phyloP scores from a whole-genome alignment of 2,329 filamentous ascomycete genomes.

The Penicillium sp. region DNA sequence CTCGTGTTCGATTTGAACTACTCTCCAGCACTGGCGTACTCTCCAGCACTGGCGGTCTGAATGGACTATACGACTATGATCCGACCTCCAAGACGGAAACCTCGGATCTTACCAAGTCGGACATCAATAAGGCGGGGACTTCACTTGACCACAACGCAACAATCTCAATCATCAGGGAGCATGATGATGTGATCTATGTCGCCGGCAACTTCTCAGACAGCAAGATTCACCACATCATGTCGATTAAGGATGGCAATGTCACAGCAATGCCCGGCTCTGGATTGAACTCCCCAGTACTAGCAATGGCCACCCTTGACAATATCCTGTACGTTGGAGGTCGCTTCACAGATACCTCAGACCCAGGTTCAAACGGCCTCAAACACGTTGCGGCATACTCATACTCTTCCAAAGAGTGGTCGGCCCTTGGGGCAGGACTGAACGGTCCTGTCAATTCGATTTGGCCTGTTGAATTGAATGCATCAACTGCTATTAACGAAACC shows the following conservation, averaged over 20 bases:
- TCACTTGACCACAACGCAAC: slow-evolving; percentile 66
- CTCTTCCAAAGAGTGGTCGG: slow-evolving; percentile 66
- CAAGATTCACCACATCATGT: slow-evolving; percentile 72
- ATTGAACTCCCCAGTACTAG: slow-evolving; percentile 74
- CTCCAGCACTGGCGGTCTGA: slow-evolving; percentile 70
- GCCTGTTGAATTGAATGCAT: slow-evolving; percentile 76
- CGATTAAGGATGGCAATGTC: slow-evolving; percentile 64
- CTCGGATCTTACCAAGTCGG: slow-evolving; percentile 67
- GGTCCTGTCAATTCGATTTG: slow-evolving; percentile 74
- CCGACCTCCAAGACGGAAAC: slow-evolving; percentile 60
- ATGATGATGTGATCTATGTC: slow-evolving; percentile 67
- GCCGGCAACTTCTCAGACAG: slow-evolving; percentile 79
- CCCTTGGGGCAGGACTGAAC: slow-evolving; percentile 83
- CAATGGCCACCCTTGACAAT: slow-evolving; percentile 66
- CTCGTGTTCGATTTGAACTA: slow-evolving; percentile 73
- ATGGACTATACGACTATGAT: slow-evolving; percentile 87
- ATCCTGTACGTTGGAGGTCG: slow-evolving; percentile 78
- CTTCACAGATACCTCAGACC: slow-evolving; percentile 72
- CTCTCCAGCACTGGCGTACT: slow-evolving; percentile 61
- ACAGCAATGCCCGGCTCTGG: slow-evolving; percentile 67
- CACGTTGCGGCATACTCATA: slow-evolving; percentile 77
- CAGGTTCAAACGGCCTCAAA: slow-evolving; percentile 63
- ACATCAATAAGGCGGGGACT: slow-evolving; percentile 73
- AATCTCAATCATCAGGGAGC: slow-evolving; percentile 67
- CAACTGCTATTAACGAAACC: slow-evolving; percentile 64